phyloP scores from a whole-genome alignment of 805 yeast species.

The Candida ortonii region DNA sequence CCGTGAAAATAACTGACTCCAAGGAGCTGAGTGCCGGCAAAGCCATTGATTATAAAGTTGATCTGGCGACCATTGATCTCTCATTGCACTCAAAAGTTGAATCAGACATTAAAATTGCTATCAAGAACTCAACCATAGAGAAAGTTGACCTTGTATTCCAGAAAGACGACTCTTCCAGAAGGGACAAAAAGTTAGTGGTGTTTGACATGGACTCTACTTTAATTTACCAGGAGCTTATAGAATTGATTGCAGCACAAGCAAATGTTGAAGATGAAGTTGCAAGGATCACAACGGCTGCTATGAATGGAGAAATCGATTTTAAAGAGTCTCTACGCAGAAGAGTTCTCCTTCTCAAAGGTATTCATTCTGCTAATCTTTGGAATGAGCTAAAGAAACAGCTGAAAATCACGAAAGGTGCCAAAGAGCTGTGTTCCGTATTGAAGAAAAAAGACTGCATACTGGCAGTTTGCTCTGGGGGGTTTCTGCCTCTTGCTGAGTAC shows the following conservation, averaged over 20 bases:
- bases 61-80: conserved; percentile 19
- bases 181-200: conserved; percentile 59
- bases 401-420: conserved; percentile 81
- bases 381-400: conserved; percentile 70
- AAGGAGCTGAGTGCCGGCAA: conserved; percentile 32
- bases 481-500: conserved; percentile 79
- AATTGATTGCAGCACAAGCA: conserved; percentile 92
- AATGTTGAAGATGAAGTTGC: conserved; percentile 84
- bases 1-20: conserved; percentile 30
- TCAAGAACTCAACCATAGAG: conserved; percentile 25
- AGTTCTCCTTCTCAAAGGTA: conserved; percentile 78
- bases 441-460: conserved; percentile 59
- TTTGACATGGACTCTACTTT: conserved; percentile 98
- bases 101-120: conserved; percentile 16
- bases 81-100: too few species aligned
- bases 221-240: conserved; percentile 95
- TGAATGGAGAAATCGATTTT: conserved; percentile 96
- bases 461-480: conserved; percentile 95
- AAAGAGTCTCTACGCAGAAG: conserved; percentile 73
- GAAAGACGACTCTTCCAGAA: conserved; percentile 30
- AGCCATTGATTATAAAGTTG: conserved; percentile 38
- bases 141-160: conserved; percentile 46
- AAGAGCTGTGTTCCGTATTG: conserved; percentile 62
- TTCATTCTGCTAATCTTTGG: conserved; percentile 70
- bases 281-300: conserved; percentile 85